Evolutionary conservation across 768 basidiomycete genomes (phyloP), one percentile per base, ranked within the genome.

Genomic region (Amanita fuliginea): DNA sequence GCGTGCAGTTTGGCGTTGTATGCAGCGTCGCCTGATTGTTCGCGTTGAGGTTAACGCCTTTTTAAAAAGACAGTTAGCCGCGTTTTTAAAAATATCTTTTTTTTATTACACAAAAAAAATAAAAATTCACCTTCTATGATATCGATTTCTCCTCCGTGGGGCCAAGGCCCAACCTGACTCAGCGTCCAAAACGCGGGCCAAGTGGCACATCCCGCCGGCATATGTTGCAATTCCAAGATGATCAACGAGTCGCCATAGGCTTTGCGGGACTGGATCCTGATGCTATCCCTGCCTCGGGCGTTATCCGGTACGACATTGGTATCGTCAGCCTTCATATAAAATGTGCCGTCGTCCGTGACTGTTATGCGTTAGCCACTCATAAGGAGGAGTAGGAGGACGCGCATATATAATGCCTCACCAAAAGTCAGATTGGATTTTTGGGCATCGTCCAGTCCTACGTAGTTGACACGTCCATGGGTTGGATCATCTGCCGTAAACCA

Each of bases 151-250:
- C 79, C 79, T n/a, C 75, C 75, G 2, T 64, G 37, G 0, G 82
- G 81, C 81, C 80, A 83, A 4, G 74, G 77, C 0, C 76, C 75
- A 18, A 55, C 45, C 49, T 59, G 42, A 53, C 76, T 77, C 51
- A 74, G 49, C 32, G 77, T 75, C 80, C 80, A 81, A 57, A 74
- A 81, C 1, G 80, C 80, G 2, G 80, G 80, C 81, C 81, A 83
- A 14, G 77, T 78, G 21, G 59, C 63, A 49, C 76, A 78, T 21
- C 80, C 80, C 48, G 65, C 59, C 1, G 81, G 81, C 77, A 83
- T 82, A 59, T 82, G 81, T 33, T 57, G 42, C 22, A 81, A 47
- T 52, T 81, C 76, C 37, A 81, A 64, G 7, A 82, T 64, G 11
- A 74, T 54, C 16, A 81, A 52, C 5, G 71, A 65, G 11, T 80